A percentile compares a stretch with the other conserved stretches of the same genome.
Conservation (phyloP, 371 early-diverging fungal species). For the Synchytrium microbalum region DNA sequence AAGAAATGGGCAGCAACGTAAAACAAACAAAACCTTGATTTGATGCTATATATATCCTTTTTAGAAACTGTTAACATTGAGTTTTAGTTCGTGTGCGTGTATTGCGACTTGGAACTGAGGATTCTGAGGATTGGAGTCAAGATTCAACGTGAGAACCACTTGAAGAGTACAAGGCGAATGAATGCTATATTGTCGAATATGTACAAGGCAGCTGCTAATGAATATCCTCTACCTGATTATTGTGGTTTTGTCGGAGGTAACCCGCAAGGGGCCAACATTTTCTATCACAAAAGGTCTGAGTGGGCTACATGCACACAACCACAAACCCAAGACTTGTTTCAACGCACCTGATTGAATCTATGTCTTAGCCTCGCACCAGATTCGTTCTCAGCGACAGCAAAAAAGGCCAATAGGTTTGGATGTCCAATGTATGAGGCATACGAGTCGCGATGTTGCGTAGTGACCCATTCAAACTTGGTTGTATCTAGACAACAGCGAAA, state of each 20-base stretch:
- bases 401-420: slow-evolving; percentile 59
- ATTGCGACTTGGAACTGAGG: too few species aligned
- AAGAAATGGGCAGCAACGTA: too few species aligned
- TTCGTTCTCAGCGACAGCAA: slow-evolving; percentile 82
- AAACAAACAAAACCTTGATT: too few species aligned
- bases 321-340: neutral
- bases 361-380: slow-evolving; percentile 62
- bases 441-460: slow-evolving; percentile 77
- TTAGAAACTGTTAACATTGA: too few species aligned
- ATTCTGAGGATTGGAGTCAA: too few species aligned
- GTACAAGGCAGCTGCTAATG: too few species aligned
- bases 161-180: too few species aligned
- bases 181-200: too few species aligned
- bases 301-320: neutral
- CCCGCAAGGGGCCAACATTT: slow-evolving; percentile 74
- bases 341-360: slow-evolving; percentile 61
- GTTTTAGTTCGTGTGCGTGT: too few species aligned
- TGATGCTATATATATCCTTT: too few species aligned
- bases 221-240: too few species aligned
- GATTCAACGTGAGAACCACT: too few species aligned
- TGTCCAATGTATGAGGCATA: slow-evolving; percentile 75
- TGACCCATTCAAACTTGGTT: slow-evolving; percentile 56
- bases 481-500: slow-evolving; percentile 27
- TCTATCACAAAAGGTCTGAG: slow-evolving; percentile 32
- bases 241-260: slow-evolving; percentile 32